Evolutionary conservation across 83 land plant genomes (phyloP), one percentile per base, ranked within the genome.

Genomic region (Picea abies): DNA sequence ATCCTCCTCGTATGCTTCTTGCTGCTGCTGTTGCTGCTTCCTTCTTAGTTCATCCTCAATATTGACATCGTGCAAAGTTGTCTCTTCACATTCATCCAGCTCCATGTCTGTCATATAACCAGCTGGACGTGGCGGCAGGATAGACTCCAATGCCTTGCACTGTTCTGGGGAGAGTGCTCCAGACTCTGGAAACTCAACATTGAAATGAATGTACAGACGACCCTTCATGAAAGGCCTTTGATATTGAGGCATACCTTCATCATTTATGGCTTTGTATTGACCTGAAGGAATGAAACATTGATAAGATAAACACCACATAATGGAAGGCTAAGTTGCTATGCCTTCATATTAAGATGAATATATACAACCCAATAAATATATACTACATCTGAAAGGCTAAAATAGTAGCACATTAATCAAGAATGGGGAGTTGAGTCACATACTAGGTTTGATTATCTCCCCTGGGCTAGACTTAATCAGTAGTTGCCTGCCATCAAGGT

Each of bases 151-250:
- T 0, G 86, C 89, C 88, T 94, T 94, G 83, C 84, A 81, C 86
- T 94, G 96, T 1, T 93, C 95, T 11, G 82, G 89, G 17, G 82
- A 49, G 49, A 94, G 76, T 35, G 81, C 20, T 20, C 87, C 87
- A 25, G 92, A 85, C 8, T 92, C 95, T 0, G 97, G 95, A 80
- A 92, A 94, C 15, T 94, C 97, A 6, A 94, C 93, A 5, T 86
- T 81, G 85, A 94, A 94, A 82, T 94, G 97, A 68, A 94, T 91
- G 87, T 93, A 94, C 32, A 94, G 76, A 17, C 88, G 91, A 62
- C 95, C 97, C 84, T 80, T 94, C 93, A 94, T 94, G 87, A 94
- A 94, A 3, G 96, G 96, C 79, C 93, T 89, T 79, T 89, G 93
- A 71, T 94, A 88, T 68, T 88, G 87, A 3, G 93, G 93, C 97